phyloP scores from a whole-genome alignment of 805 yeast genomes.

The Starmerella potacharoeniae region DNA sequence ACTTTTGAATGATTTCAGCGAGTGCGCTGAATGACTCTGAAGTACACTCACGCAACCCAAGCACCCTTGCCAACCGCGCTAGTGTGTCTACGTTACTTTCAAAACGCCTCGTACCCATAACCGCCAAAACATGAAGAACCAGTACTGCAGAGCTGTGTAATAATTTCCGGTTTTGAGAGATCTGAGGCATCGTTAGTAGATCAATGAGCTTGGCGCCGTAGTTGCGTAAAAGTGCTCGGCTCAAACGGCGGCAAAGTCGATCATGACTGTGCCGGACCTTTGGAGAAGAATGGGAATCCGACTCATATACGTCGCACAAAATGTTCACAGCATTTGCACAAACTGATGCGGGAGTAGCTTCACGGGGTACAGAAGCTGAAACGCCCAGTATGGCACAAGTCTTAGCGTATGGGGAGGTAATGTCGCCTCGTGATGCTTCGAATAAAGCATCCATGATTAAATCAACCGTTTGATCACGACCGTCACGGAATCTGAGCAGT shows the following conservation, averaged over 20 bases:
- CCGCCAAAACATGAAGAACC: background rate
- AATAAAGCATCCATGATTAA: background rate
- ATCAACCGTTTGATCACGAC: background rate
- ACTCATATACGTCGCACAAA: background rate
- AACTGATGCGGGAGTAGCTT: constrained; percentile 2
- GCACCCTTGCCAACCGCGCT: background rate
- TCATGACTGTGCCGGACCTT: background rate
- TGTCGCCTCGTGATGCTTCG: background rate
- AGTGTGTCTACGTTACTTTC: background rate
- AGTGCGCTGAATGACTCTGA: constrained; percentile 6
- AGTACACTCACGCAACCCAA: constrained; percentile 11
- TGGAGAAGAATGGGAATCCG: background rate
- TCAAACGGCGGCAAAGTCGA: background rate
- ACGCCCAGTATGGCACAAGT: background rate
- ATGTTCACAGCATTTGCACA: background rate
- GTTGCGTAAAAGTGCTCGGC: background rate
- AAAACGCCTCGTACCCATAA: background rate
- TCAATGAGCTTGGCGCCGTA: background rate
- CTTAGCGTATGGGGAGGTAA: background rate
- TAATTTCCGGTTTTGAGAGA: constrained; percentile 1
- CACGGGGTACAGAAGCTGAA: background rate
- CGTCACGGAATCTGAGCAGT: background rate
- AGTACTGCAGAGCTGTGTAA: background rate
- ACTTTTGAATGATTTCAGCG: background rate
- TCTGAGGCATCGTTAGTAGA: constrained; percentile 1